Conservation (phyloP, 768 basidiomycete species). For the Termitomyces eurrhizus region DNA sequence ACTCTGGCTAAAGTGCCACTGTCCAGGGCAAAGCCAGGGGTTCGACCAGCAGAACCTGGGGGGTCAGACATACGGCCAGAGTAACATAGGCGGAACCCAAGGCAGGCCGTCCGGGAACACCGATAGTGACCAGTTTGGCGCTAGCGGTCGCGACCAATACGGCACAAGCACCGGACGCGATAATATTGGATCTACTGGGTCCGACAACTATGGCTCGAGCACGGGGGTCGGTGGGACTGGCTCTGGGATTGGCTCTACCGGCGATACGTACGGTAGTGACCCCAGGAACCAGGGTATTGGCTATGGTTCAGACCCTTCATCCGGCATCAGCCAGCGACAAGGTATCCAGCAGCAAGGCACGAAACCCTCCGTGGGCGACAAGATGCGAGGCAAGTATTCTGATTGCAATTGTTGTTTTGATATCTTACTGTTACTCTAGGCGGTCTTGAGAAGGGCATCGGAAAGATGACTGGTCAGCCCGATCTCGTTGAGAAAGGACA, state of each 20-base stretch:
- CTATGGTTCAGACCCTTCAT: not conserved
- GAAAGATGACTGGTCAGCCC: constrained; percentile 20
- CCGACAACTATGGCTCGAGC: constrained; percentile 9
- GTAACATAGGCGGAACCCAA: constrained; percentile 1
- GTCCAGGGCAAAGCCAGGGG: constrained; percentile 6
- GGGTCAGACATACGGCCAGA: not conserved
- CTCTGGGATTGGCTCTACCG: constrained; percentile 5
- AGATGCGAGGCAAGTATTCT: constrained; percentile 17
- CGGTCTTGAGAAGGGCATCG: constrained; percentile 20
- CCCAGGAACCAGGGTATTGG: constrained; percentile 4
- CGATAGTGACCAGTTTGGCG: constrained; percentile 1
- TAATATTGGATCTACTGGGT: constrained; percentile 12
- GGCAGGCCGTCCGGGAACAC: constrained; percentile 3
- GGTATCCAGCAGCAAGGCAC: not conserved
- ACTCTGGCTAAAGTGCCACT: not conserved
- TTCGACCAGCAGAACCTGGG: not conserved
- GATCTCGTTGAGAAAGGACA: constrained; percentile 20
- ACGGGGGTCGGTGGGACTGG: constrained; percentile 5
- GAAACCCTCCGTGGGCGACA: constrained; percentile 19
- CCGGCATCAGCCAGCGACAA: not conserved
- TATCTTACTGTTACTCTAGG: constrained; percentile 5
- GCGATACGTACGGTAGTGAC: constrained; percentile 2
- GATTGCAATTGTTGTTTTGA: not conserved
- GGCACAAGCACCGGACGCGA: constrained; percentile 5
- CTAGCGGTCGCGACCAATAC: constrained; percentile 1